phyloP scores from a whole-genome alignment of 345 rosid species.

The thale cress (Arabidopsis thaliana) region TAIR10.1 NC_003074.8:9962001-9962500 shows the following conservation, averaged over 20 bases:
- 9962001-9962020: conserved; percentile 88
- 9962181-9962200: conserved; percentile 97
- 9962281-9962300: conserved; percentile 88
- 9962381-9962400: conserved; percentile 74
- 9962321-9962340: conserved; percentile 86
- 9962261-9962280: conserved; percentile 72
- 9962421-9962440: conserved; percentile 67
- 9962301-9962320: conserved; percentile 86
- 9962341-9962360: conserved; percentile 93
- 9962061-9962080: conserved; percentile 88
- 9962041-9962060: conserved; percentile 87
- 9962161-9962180: conserved; percentile 87
- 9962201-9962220: conserved; percentile 92
- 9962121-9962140: conserved; percentile 81
- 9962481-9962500: conserved; percentile 81
- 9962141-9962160: conserved; percentile 93
- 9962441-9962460: conserved; percentile 89
- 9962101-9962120: conserved; percentile 94
- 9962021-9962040: conserved; percentile 88
- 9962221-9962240: conserved; percentile 92
- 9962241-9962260: conserved; percentile 88
- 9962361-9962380: conserved; percentile 91
- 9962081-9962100: conserved; percentile 89
- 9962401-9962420: conserved; percentile 92
- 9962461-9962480: conserved; percentile 84